Evolutionary conservation across 208 protist genomes (phyloP).

Genomic region (Wallacemonas sp.): DNA sequence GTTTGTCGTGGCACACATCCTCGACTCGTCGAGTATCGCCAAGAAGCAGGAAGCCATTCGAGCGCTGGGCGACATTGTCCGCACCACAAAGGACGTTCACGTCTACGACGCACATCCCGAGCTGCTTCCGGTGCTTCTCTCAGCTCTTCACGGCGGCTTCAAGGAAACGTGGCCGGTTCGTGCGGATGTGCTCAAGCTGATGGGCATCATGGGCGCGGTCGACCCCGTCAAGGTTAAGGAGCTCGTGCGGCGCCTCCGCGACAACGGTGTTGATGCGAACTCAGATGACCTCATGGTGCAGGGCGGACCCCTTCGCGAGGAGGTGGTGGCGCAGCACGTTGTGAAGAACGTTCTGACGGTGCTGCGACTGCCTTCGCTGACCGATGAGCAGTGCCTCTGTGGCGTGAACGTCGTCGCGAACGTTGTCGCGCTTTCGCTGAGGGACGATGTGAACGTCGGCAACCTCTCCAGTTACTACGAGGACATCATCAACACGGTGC

Average conservation of each 20-base stretch:
- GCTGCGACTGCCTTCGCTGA: conserved; percentile 76
- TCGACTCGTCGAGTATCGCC: conserved; percentile 75
- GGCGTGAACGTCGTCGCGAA: conserved; percentile 73
- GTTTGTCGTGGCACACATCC: conserved; percentile 74
- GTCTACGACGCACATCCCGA: conserved; percentile 77
- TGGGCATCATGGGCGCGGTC: conserved; percentile 89
- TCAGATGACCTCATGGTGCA: conserved; percentile 1
- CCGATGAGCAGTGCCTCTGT: conserved; percentile 80
- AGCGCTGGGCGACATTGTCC: conserved; percentile 82
- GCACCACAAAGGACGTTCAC: conserved; percentile 82
- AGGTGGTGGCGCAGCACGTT: conserved; percentile 71
- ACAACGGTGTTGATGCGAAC: conserved; percentile 25
- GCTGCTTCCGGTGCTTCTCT: conserved; percentile 77
- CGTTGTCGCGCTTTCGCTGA: conserved; percentile 54
- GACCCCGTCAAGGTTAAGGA: conserved; percentile 82
- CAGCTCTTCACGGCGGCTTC: conserved; percentile 80
- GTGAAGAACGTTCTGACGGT: conserved; percentile 73
- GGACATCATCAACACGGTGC: conserved; percentile 62
- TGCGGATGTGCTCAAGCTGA: conserved; percentile 84
- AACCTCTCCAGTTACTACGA: conserved; percentile 51
- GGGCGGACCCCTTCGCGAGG: conserved; percentile 28
- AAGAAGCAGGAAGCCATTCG: conserved; percentile 88
- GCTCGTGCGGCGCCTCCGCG: conserved; percentile 55
- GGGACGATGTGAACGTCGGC: conserved; percentile 38
- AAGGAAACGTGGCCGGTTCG: conserved; percentile 89